Evolutionary conservation across 73 alveolate genomes (phyloP).

Genomic region (Breviolum minutum): DNA sequence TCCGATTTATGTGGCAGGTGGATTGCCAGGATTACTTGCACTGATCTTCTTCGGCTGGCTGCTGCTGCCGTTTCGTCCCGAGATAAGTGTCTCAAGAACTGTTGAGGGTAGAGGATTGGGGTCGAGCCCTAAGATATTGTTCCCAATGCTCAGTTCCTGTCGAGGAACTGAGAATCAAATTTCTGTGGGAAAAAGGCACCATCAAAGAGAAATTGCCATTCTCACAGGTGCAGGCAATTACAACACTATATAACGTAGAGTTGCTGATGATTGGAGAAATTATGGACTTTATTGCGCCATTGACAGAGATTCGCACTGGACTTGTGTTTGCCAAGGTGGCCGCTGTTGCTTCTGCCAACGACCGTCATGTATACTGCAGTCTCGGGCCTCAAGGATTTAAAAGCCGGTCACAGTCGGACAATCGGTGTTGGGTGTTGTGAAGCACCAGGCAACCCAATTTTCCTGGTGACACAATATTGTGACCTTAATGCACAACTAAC

Average conservation of each 20-base stretch:
- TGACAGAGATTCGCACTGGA: not conserved
- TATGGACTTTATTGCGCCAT: not conserved
- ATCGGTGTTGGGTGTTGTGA: not conserved
- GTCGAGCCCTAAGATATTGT: too few species aligned
- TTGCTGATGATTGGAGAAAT: not conserved
- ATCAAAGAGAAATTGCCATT: too few species aligned
- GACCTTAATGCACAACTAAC: too few species aligned
- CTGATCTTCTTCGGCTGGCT: constrained; percentile 72
- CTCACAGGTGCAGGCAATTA: too few species aligned
- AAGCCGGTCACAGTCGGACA: too few species aligned
- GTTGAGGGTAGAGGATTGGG: too few species aligned
- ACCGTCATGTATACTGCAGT: constrained; percentile 89
- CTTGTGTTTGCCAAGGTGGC: constrained; percentile 46
- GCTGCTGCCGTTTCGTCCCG: constrained; percentile 37
- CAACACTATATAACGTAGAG: too few species aligned
- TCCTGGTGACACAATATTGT: not conserved
- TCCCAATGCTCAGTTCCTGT: too few species aligned
- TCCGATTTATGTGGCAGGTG: not conserved
- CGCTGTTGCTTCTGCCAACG: constrained; percentile 76
- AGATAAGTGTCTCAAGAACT: not conserved
- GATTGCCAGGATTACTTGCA: constrained; percentile 59
- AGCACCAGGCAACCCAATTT: not conserved
- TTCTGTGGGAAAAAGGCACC: too few species aligned
- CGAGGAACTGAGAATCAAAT: too few species aligned
- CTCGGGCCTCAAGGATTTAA: not conserved